Evolutionary conservation across 2,329 filamentous ascomycete species (phyloP).

Genomic region (Colletotrichum zoysiae): DNA sequence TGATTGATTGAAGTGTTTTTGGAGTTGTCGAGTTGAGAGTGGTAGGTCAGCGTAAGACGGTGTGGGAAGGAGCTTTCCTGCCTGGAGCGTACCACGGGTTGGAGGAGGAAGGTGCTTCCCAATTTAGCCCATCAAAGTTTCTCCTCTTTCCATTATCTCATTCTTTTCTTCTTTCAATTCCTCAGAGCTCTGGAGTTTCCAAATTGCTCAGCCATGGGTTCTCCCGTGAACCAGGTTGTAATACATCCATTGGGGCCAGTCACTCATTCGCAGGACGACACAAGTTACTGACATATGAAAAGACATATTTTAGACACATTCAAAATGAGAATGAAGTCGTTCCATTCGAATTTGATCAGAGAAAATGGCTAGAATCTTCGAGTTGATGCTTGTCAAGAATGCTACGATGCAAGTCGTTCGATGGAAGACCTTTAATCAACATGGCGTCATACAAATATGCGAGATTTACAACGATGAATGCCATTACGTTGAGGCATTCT

Average conservation of each 20-base stretch:
- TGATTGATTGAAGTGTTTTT: not conserved
- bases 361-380: too few species aligned
- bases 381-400: not conserved
- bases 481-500: rapidly evolving
- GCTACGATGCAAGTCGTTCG: not conserved
- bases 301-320: too few species aligned
- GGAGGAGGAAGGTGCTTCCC: not conserved
- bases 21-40: not conserved
- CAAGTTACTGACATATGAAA: too few species aligned
- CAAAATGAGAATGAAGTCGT: too few species aligned
- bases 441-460: not conserved
- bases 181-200: not conserved
- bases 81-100: too few species aligned
- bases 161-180: not conserved
- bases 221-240: not conserved
- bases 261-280: not conserved
- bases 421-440: not conserved
- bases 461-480: not conserved
- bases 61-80: not conserved
- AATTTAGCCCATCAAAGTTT: not conserved
- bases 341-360: too few species aligned
- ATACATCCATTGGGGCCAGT: not conserved
- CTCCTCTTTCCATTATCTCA: not conserved
- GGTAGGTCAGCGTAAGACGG: not conserved
- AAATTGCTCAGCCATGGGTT: not conserved